Evolutionary conservation across 176 grass and related monocot species (phyloP), one percentile per base, ranked within the genome.

Genomic region (Elymus sibiricus): DNA sequence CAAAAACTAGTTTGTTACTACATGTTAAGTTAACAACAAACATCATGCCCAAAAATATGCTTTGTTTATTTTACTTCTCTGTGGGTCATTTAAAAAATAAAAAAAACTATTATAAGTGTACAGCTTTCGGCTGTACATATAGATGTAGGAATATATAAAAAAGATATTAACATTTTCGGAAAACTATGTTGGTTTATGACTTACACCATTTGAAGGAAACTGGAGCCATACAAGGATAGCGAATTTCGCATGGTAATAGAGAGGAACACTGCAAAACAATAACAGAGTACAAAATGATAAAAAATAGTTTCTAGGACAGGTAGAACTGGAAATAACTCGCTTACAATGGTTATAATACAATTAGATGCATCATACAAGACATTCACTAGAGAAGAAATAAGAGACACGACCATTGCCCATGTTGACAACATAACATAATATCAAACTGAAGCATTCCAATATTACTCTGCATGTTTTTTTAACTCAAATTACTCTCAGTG

Each of bases 181-280:
- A 3, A 7, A 9, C 26, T 42, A 31, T 29, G n/a, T 38, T 32
- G 16, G 34, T 78, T 65, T 64, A 62, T 64, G 29, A 92, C 90
- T 90, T 97, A 94, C 90, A 87, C 88, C 77, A 46, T 89, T 87
- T 22, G 92, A 90, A 82, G 94, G 92, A 44, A 94, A 88, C 78
- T 97, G 92, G 53, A 97, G 92, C 92, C 90, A 94, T 77, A 94
- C 77, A 89, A 97, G 94, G 91, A 94, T 89, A 73, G 86, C 94
- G 65, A 97, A 90, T 82, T 97, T 97, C 42, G 63, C 82, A 79
- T 94, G 90, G 74, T 94, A 92, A 83, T 94, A 97, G 15, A 97
- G 72, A 63, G 94, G 94, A 85, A 91, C 87, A 91, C 94, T 97
- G 88, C 86, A 94, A 31, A 91, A 70, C 22, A 80, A 14, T 76